These are phyloP conservation scores for Serpula lacrymans DNA, from an alignment of 768 basidiomycete genomes.

Conservation along the genomic window DNA sequence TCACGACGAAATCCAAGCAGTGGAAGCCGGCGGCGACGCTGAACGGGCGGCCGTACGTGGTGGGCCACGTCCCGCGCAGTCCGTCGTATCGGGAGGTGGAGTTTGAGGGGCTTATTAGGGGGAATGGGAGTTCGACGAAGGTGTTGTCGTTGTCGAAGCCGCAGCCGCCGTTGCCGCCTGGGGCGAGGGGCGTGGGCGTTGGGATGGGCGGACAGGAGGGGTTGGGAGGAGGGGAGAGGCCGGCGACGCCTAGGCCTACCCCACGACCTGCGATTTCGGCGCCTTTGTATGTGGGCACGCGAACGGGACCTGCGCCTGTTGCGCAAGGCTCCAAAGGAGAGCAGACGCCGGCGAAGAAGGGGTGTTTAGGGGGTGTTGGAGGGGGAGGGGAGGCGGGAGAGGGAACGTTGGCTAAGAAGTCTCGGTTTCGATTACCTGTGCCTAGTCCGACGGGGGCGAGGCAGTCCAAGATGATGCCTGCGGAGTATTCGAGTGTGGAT, in stretches of 20 bases:
- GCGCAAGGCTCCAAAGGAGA: too few relatives aligned
- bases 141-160: slow-evolving; percentile 30
- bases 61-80: slow-evolving; percentile 54
- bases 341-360: too few relatives aligned
- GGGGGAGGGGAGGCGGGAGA: too few relatives aligned
- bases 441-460: slow-evolving; percentile 51
- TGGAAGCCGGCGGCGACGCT: slow-evolving; percentile 85
- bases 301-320: too few relatives aligned
- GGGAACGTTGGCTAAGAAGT: slow-evolving; percentile 39
- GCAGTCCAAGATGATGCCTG: slow-evolving; percentile 52
- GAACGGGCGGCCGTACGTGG: slow-evolving; percentile 72
- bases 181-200: slow-evolving; percentile 10
- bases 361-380: too few relatives aligned
- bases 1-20: slow-evolving; percentile 35
- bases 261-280: slow-evolving; percentile 21
- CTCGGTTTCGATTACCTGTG: slow-evolving; percentile 60
- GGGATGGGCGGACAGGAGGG: slow-evolving; percentile 3
- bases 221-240: slow-evolving; percentile 2
- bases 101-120: slow-evolving; percentile 72
- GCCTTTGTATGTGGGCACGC: slow-evolving; percentile 7
- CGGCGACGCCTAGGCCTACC: slow-evolving; percentile 4
- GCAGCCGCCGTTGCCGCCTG: slow-evolving; percentile 10
- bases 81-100: slow-evolving; percentile 64
- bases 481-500: slow-evolving; percentile 79
- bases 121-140: slow-evolving; percentile 42